Conservation (phyloP, 805 yeast species). For the Nakazawaea anatomiae region DNA sequence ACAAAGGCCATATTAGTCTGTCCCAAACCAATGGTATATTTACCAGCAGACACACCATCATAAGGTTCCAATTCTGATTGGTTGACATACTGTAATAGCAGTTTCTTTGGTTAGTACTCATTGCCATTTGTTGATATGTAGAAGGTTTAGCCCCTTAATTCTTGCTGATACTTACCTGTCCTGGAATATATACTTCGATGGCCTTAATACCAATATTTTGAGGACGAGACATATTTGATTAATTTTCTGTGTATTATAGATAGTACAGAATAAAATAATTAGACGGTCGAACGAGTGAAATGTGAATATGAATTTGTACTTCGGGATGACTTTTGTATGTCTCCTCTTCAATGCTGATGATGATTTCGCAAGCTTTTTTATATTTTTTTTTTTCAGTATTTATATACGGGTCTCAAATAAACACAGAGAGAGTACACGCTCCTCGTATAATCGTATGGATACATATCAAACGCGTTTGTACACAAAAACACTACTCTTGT, state of each 20-base stretch:
- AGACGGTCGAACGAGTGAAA: background rate
- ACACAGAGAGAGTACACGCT: too few species aligned
- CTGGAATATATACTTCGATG: constrained; percentile 86
- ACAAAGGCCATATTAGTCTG: constrained; percentile 98
- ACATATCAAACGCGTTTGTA: too few species aligned
- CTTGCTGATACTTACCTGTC: constrained; percentile 38
- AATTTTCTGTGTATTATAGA: background rate
- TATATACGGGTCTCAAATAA: too few species aligned
- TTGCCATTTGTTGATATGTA: background rate
- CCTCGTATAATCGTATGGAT: too few species aligned
- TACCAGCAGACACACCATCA: constrained; percentile 88
- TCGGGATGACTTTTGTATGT: too few species aligned
- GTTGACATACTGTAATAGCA: constrained; percentile 51
- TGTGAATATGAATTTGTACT: background rate
- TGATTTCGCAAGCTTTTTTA: too few species aligned
- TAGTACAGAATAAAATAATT: background rate
- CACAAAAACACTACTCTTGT: too few species aligned
- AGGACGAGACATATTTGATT: constrained; percentile 38
- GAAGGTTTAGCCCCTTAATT: background rate
- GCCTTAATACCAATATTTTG: constrained; percentile 96
- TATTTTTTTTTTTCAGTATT: too few species aligned
- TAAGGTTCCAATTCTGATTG: constrained; percentile 82
- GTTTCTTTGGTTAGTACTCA: background rate
- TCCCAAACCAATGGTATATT: constrained; percentile 97
- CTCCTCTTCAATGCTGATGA: too few species aligned